These are phyloP conservation scores for Rhododendron ferrugineum DNA, from an alignment of 148 eudicot species.

Conservation along the genomic window DNA sequence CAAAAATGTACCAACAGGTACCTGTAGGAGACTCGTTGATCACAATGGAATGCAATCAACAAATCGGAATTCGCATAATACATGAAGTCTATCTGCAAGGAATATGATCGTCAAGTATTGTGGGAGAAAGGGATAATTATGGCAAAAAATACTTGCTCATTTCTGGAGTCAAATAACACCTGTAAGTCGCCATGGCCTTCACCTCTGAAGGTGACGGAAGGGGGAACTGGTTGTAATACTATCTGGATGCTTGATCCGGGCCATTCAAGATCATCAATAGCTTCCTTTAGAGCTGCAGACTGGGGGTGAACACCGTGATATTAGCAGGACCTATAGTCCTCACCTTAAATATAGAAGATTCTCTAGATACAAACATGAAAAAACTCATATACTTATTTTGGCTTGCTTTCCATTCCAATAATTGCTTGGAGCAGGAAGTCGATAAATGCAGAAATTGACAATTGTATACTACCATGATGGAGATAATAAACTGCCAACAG, in stretches of 20 bases:
- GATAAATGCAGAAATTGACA: background rate
- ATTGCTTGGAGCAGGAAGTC: background rate
- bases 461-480: background rate
- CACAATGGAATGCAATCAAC: slow-evolving; percentile 76
- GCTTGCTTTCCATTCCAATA: background rate
- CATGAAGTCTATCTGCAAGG: slow-evolving; percentile 81
- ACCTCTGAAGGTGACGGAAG: slow-evolving; percentile 77
- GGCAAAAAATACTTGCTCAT: background rate
- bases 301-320: slow-evolving; percentile 16
- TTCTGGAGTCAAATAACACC: slow-evolving; percentile 31
- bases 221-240: slow-evolving; percentile 69
- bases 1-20: slow-evolving; percentile 18
- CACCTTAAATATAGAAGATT: background rate
- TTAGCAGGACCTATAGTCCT: background rate
- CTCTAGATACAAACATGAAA: background rate
- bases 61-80: slow-evolving; percentile 75
- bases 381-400: background rate
- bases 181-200: slow-evolving; percentile 99
- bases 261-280: slow-evolving; percentile 98
- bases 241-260: slow-evolving; percentile 88
- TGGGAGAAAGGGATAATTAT: background rate
- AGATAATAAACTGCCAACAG: background rate
- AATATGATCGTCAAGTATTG: background rate
- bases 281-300: slow-evolving; percentile 98
- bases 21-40: slow-evolving; percentile 68